Conservation (phyloP, 192 early-diverging fungal genomes). For the Podila horticola region DNA sequence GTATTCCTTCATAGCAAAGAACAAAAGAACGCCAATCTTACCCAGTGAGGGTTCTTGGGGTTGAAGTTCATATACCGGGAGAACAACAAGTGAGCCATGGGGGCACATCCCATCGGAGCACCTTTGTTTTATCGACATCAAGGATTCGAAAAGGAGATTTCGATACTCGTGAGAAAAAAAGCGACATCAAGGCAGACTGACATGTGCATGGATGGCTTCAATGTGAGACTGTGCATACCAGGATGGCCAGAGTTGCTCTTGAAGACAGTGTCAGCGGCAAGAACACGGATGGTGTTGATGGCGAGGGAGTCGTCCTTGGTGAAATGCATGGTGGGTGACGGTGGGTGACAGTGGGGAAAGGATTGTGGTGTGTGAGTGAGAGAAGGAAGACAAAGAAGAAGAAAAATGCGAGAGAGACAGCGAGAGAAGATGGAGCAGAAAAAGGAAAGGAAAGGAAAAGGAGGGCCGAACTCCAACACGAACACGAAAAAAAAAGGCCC, state of each 20-base stretch:
- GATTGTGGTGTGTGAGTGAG: not conserved
- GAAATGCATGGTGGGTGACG: conserved; percentile 13
- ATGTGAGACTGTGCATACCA: conserved; percentile 56
- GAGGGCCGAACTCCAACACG: no score
- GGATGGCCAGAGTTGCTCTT: conserved; percentile 95
- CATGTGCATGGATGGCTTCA: not conserved
- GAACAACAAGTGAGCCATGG: conserved; percentile 92
- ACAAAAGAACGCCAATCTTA: conserved; percentile 40
- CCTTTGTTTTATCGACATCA: conserved; percentile 49
- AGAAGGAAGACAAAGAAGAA: not conserved
- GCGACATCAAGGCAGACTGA: not conserved
- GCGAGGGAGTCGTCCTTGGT: conserved; percentile 40
- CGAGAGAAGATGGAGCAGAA: not conserved
- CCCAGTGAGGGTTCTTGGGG: conserved; percentile 92
- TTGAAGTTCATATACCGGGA: conserved; percentile 84
- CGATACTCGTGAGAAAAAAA: conserved; percentile 11
- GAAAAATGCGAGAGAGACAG: not conserved
- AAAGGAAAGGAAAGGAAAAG: conserved; percentile 4
- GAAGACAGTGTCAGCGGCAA: conserved; percentile 90
- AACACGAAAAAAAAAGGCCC: no score
- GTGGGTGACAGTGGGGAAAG: no score
- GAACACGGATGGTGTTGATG: conserved; percentile 91
- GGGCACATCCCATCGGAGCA: conserved; percentile 98
- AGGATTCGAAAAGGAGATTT: not conserved
- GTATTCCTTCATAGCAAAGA: no score